These are phyloP conservation scores for Blastocystis sp. DNA, from an alignment of 352 stramenopile species.

Conservation along the genomic window DNA sequence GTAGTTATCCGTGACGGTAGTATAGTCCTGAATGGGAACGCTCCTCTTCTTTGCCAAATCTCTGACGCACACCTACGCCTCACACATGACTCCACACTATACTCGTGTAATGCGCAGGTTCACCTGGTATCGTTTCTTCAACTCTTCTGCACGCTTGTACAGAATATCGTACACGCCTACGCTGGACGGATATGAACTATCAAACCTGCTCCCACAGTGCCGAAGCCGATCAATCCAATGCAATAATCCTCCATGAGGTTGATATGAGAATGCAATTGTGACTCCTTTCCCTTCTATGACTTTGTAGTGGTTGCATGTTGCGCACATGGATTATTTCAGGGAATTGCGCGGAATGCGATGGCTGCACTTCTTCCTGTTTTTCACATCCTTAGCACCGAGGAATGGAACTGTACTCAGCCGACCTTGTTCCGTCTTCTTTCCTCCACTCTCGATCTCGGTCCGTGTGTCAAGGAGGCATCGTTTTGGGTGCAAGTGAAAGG, in stretches of 20 bases:
- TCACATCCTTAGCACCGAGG: no score
- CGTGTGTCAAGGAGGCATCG: no score
- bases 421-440: no score
- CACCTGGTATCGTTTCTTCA: neutral
- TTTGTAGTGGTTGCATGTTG: no score
- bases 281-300: no score
- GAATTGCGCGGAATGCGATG: no score
- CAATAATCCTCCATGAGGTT: neutral
- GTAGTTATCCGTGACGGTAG: neutral
- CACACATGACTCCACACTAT: neutral
- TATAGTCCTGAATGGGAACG: neutral
- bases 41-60: conserved; percentile 14
- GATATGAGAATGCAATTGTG: no score
- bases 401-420: no score
- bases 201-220: conserved; percentile 5
- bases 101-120: neutral
- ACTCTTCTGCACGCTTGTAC: neutral
- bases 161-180: conserved; percentile 37
- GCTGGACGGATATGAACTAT: neutral
- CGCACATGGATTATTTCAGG: no score
- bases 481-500: no score
- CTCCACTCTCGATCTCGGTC: no score
- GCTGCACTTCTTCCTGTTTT: no score
- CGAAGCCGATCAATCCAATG: conserved; percentile 21
- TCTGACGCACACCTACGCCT: neutral